These are phyloP conservation scores for Phylloporus rhodoxanthus DNA, from an alignment of 768 basidiomycete genomes.

Conservation along the genomic window DNA sequence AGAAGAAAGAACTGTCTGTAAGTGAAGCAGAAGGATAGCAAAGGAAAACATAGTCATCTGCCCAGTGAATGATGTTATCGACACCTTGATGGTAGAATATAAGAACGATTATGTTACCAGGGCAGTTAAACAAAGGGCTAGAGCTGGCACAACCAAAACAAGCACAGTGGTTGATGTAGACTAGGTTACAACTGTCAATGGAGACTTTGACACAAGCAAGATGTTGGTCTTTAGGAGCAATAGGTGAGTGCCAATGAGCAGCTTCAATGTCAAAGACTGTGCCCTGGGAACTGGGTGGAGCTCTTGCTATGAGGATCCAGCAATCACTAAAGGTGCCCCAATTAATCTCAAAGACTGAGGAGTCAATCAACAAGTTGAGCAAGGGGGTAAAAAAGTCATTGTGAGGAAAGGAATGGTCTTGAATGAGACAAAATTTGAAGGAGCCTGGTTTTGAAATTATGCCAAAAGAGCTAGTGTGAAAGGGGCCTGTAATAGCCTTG, in stretches of 20 bases:
- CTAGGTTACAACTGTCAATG: not conserved
- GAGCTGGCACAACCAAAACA: constrained; percentile 26
- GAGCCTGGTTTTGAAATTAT: constrained; percentile 33
- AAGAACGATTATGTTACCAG: constrained; percentile 28
- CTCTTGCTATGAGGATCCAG: too few species aligned
- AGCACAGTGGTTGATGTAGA: constrained; percentile 8
- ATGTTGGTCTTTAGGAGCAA: not conserved
- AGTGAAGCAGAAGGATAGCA: not conserved
- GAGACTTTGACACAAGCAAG: not conserved
- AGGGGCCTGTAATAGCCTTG: constrained; percentile 35
- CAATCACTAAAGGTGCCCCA: too few species aligned
- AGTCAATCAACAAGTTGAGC: too few species aligned
- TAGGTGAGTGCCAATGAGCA: too few species aligned
- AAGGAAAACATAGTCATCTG: constrained; percentile 27
- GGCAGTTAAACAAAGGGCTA: constrained; percentile 26
- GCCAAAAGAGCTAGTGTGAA: constrained; percentile 38
- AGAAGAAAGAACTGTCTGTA: not conserved
- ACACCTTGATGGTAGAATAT: constrained; percentile 16
- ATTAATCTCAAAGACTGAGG: too few species aligned
- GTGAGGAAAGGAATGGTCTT: constrained; percentile 25
- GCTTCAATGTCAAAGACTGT: too few species aligned
- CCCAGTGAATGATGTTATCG: constrained; percentile 30
- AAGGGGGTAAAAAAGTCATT: too few species aligned
- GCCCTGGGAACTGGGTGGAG: too few species aligned
- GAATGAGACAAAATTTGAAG: constrained; percentile 26